A percentile compares a stretch with the other conserved stretches of the same genome.
Conservation (phyloP, 371 early-diverging fungal genomes). For the Rhizopus microsporus region DNA sequence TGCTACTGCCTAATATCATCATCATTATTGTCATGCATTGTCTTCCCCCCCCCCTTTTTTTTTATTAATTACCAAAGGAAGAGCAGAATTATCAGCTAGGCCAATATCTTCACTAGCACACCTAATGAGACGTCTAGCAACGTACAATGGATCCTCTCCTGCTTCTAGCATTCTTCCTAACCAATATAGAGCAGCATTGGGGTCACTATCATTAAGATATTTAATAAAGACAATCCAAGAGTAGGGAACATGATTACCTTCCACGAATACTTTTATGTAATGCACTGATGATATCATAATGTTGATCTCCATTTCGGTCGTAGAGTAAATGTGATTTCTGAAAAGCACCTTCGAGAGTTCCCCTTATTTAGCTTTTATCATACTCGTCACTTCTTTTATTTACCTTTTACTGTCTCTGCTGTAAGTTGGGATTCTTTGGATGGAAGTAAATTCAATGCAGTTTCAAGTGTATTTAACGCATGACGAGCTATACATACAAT, state of each 20-base stretch:
- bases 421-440: constrained; percentile 23
- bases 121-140: constrained; percentile 73
- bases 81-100: constrained; percentile 76
- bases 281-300: constrained; percentile 88
- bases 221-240: neutral
- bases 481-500: constrained; percentile 51
- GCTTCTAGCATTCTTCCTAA: constrained; percentile 85
- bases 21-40: neutral
- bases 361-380: neutral
- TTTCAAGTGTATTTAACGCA: constrained; percentile 72
- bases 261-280: constrained; percentile 86
- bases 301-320: constrained; percentile 85
- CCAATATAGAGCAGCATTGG: constrained; percentile 84
- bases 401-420: constrained; percentile 39
- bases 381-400: neutral
- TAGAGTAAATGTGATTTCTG: constrained; percentile 80
- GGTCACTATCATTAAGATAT: constrained; percentile 47
- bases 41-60: neutral
- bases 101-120: constrained; percentile 92
- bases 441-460: constrained; percentile 49
- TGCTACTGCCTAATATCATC: constrained; percentile 57
- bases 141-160: constrained; percentile 90
- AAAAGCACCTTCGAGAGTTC: constrained; percentile 51
- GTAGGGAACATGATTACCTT: constrained; percentile 34
- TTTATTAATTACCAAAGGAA: constrained; percentile 56